Evolutionary conservation across 2,329 filamentous ascomycete species (phyloP), one percentile per base, ranked within the genome.

Genomic region (Hymenotorrendiella dingleyae): DNA sequence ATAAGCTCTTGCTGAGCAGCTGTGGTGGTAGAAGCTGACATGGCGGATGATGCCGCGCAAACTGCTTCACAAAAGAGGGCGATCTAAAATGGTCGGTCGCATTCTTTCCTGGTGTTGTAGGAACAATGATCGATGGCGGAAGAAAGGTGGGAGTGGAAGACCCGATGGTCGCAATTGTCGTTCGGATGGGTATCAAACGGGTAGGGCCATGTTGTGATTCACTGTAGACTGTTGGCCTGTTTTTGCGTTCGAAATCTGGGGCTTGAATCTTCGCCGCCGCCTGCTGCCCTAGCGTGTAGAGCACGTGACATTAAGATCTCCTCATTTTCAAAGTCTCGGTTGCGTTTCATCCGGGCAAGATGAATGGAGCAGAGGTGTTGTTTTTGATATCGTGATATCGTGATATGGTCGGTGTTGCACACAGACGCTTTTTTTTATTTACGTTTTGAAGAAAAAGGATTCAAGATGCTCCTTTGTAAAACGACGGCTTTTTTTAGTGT

Each of bases 1-100:
- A 63, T 60, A 29, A 63, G 58, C 47, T 61, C 60, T 34, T 47
- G 46, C 39, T 62, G 59, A 46, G 58, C 59, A 42, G 56, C 36
- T 9, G 58, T 57, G 6, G 46, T 47, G 6, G 51, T 50, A 19
- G 54, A 36, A 27, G 56, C 45, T 37, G 58, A 52, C 60, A 63
- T 63, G 27, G 23, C 53, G 41, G 19, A 23, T 14, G 23, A 4
- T 10, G 27, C 14, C 30, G 21, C 36, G 36, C 36, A 21, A 27
- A 34, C 19, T 26, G 16, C 37, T 29, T 28, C 19, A 43, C 16
- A 43, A 23, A 19, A 37, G 43, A 19, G 19, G 22, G 34, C 29
- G 21, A 29, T 14, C 20, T 30, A 27, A 24, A 38, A 38, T 22
- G 21, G 17, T 19, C n/a, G 22, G 38, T 41, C 16, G 30, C 36